These are phyloP conservation scores for Nitzschia sp. DNA, from an alignment of 108 stramenopile genomes.

Conservation along the genomic window DNA sequence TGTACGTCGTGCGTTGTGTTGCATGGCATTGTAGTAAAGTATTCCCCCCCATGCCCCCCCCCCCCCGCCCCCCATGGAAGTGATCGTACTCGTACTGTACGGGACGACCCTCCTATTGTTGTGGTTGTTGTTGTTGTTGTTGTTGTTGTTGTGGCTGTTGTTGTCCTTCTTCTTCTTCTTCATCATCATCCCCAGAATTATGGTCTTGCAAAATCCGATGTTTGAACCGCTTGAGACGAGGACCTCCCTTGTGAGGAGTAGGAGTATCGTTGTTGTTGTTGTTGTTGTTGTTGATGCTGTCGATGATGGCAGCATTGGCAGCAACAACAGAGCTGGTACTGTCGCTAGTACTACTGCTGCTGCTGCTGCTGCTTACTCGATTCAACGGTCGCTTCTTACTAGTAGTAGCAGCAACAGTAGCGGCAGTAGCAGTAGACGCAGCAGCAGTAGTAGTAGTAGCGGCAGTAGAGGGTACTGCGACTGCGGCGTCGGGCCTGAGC, in stretches of 20 bases:
- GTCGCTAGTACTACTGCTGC: constrained; percentile 17
- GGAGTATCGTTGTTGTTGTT: not conserved
- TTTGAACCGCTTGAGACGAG: constrained; percentile 30
- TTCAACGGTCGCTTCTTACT: not conserved
- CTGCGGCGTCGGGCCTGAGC: too few relatives aligned
- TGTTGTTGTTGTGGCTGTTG: too few relatives aligned
- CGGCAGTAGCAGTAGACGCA: constrained; percentile 6
- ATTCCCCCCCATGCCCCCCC: too few relatives aligned
- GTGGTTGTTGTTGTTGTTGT: too few relatives aligned
- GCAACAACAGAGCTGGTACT: constrained; percentile 2
- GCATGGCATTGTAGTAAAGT: too few relatives aligned
- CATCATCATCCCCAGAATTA: too few relatives aligned
- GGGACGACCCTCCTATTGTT: too few relatives aligned
- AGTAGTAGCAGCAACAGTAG: not conserved
- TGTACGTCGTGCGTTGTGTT: too few relatives aligned
- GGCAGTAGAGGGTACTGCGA: too few relatives aligned
- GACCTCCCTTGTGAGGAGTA: not conserved
- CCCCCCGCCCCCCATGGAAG: too few relatives aligned
- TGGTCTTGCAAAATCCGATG: constrained; percentile 3
- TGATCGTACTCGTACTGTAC: too few relatives aligned
- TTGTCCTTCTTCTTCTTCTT: too few relatives aligned
- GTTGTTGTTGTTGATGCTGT: constrained; percentile 18
- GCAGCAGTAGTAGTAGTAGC: not conserved
- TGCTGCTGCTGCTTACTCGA: constrained; percentile 7
- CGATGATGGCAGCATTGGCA: not conserved